Base-by-base conservation (phyloP, 257 asterid genomes). In the Anisodus tanguticus region DNA sequence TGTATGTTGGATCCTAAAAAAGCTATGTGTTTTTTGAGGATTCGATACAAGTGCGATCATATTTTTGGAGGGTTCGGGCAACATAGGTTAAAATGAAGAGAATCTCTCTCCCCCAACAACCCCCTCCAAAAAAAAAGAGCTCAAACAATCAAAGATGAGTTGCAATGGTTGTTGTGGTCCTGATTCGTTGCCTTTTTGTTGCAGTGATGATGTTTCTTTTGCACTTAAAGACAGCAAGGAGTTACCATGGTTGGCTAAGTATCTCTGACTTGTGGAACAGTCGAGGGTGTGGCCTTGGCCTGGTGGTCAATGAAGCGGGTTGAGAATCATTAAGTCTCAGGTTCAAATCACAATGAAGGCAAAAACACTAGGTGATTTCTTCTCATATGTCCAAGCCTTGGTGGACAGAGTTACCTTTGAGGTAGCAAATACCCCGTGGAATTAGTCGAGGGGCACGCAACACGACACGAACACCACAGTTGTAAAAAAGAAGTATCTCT, bases 191-290 rank as follows among this genome's bases (percentile, higher is more conserved):
- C 8, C 4, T 68, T 11, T 83, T 41, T 68, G 78, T 41, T 86
- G 90, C 95, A 94, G 98, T 86, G 98, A 96, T 87, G 98, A 96
- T 92, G 98, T 96, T 81, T 87, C 92, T 67, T 94, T 94, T 87
- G 99, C 99, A 4, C 93, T 96, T 83, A 96, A 94, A 86, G 98
- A 92, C 84, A 90, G 97, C 92, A 87, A 90, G 86, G 98, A 96
- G 43, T 90, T 96, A 54, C 97, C 98, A 26, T 96, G 99, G 99
- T 71, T 96, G 91, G 86, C 91, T 64, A 94, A 93, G 90, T 96
- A 94, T 88, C 81, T 95, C 63, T 93, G 87, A 85, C 53, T 39
- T 10, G 19, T 16, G 77, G 49, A 69, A 16, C 77, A 69, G 6
- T 12, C 54, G 39, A 39, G 31, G 19, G 8, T 16, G 51, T 37